Evolutionary conservation across 176 grass and related monocot genomes (phyloP), one percentile per base, ranked within the genome.

Genomic region (Phyllostachys edulis): DNA sequence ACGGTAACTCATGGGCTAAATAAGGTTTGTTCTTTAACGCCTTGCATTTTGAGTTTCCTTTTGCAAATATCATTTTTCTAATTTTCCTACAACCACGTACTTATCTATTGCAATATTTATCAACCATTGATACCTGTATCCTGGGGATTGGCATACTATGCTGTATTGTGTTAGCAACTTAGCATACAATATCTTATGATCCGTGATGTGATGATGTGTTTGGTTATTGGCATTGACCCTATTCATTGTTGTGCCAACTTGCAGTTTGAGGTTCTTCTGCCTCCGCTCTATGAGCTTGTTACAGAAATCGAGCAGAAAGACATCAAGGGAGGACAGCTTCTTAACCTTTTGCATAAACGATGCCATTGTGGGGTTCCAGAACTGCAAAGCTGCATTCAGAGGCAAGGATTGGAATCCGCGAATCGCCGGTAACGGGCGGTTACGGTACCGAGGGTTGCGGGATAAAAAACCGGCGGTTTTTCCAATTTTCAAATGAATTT

Each of bases 321-420:
- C 79, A 94, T 99, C 73, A 93, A 83, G 80, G 96, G 96, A 72
- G 93, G 96, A 79, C 87, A 96, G 61, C 93, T 99, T 77, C 93
- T 99, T 64, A 99, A 94, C 70, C 88, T 99, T 86, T 83, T 99
- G 83, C 91, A 99, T 76, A 94, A 96, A 87, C 70, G 88, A 57
- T 96, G 91, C 85, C 93, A 96, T 78, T 99, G 93, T 63, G 96
- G 93, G 9, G 89, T 96, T 73, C 93, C 96, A 78, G 96, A 99
- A 90, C 89, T 99, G 88, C 96, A 99, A 91, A 93, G 77, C 75
- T 96, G 96, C 84, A 99, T 96, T 51, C 93, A 94, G n/a, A n/a
- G n/a, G n/a, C n/a, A n/a, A n/a, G n/a, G n/a, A n/a, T n/a, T n/a
- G n/a, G n/a, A n/a, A n/a, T n/a, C n/a, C n/a, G n/a, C n/a, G n/a